These are phyloP conservation scores for Cyberlindnera meyerae DNA, from an alignment of 805 yeast species.

Conservation along the genomic window DNA sequence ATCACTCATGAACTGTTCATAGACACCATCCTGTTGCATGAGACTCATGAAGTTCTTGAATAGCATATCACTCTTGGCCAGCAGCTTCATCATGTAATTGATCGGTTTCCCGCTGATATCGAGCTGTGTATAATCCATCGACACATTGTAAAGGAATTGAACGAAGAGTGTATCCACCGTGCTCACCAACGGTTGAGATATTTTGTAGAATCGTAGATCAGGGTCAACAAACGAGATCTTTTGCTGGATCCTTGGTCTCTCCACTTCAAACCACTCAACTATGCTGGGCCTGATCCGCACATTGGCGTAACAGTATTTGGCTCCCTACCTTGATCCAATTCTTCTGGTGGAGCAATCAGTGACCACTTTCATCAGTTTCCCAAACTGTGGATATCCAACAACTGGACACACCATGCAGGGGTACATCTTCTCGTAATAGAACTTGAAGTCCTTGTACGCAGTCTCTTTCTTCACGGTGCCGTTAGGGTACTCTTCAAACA, in stretches of 20 bases:
- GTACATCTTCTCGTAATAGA: conserved; percentile 9
- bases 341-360: conserved; percentile 30
- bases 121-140: conserved; percentile 1
- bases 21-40: not conserved
- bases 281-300: conserved; percentile 2
- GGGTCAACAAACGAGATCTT: conserved; percentile 5
- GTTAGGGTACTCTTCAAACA: conserved; percentile 2
- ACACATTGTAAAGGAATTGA: conserved; percentile 9
- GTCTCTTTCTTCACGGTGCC: conserved; percentile 6
- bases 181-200: conserved; percentile 2
- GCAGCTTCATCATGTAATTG: conserved; percentile 5
- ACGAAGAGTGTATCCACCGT: conserved; percentile 8
- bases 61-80: conserved; percentile 13
- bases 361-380: conserved; percentile 11
- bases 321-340: conserved; percentile 75
- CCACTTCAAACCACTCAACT: conserved; percentile 2
- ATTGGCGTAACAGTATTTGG: conserved; percentile 65
- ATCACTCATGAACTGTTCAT: conserved; percentile 9
- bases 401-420: not conserved
- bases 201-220: conserved; percentile 3
- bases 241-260: not conserved
- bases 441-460: conserved; percentile 13
- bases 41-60: conserved; percentile 9
- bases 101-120: conserved; percentile 1
- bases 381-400: conserved; percentile 12